These are phyloP conservation scores for Neurospora tetrasperma DNA, from an alignment of 495 filamentous ascomycete species.

Conservation along the genomic window DNA sequence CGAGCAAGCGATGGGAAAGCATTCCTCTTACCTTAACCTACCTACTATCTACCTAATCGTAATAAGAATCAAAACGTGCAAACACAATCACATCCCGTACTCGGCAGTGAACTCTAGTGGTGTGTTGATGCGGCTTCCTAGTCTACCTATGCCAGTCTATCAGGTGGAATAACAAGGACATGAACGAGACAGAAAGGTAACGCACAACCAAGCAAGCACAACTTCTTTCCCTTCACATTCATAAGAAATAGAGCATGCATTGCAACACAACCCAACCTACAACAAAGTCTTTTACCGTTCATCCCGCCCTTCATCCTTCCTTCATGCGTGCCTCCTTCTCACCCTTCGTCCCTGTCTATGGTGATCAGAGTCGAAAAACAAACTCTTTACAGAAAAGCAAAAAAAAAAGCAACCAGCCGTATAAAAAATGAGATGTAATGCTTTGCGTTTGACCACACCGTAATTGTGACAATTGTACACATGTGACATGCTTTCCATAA, in stretches of 20 bases:
- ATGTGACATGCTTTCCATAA: conserved; percentile 22
- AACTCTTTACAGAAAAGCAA: conserved; percentile 1
- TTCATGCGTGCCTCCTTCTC: neutral
- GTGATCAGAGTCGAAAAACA: neutral
- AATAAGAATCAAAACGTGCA: neutral
- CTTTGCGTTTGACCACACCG: neutral
- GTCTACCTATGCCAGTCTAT: neutral
- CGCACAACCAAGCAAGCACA: neutral
- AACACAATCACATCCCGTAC: neutral
- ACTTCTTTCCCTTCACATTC: neutral
- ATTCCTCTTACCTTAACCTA: neutral
- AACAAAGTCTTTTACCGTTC: conserved; percentile 34
- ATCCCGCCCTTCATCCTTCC: conserved; percentile 20
- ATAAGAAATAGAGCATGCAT: conserved; percentile 5
- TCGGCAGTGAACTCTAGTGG: neutral
- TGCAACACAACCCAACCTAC: conserved; percentile 34
- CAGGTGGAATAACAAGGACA: neutral
- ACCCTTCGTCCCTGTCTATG: neutral
- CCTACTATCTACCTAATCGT: neutral
- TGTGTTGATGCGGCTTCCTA: neutral
- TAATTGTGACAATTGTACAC: conserved; percentile 33
- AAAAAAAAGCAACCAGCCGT: conserved; percentile 24
- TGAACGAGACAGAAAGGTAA: neutral
- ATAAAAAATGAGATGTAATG: neutral
- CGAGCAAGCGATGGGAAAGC: neutral